These are phyloP conservation scores for Pterula multifida DNA, from an alignment of 1,284 basidiomycete genomes.

Conservation along the genomic window DNA sequence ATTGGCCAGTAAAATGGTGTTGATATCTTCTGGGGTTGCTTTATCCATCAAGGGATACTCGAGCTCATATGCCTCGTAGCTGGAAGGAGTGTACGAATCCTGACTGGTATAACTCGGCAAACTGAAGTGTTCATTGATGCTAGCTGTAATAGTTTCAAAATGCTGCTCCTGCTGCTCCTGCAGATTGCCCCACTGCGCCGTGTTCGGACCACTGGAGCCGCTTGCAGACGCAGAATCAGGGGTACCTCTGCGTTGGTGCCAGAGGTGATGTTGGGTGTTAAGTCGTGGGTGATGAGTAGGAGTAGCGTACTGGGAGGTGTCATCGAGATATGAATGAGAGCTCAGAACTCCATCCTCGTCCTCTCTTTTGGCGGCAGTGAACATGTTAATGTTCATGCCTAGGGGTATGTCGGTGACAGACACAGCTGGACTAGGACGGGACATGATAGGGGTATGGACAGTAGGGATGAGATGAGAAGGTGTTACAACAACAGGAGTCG, in stretches of 20 bases:
- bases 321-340: background rate
- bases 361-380: background rate
- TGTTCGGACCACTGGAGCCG: background rate
- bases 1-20: background rate
- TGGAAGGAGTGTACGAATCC: background rate
- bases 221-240: background rate
- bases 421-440: background rate
- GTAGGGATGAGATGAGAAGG: background rate
- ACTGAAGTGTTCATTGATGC: background rate
- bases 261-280: background rate
- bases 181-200: background rate
- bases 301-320: background rate
- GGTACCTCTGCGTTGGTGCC: background rate
- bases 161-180: background rate
- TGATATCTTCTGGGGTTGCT: background rate
- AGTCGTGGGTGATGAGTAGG: background rate
- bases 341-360: background rate
- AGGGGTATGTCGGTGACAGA: background rate
- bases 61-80: background rate
- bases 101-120: background rate
- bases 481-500: slow-evolving; percentile 16
- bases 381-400: slow-evolving; percentile 1
- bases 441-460: background rate
- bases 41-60: background rate
- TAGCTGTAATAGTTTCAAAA: background rate